These are phyloP conservation scores for Fusarium albosuccineum DNA, from an alignment of 2,329 filamentous ascomycete species.

Conservation along the genomic window DNA sequence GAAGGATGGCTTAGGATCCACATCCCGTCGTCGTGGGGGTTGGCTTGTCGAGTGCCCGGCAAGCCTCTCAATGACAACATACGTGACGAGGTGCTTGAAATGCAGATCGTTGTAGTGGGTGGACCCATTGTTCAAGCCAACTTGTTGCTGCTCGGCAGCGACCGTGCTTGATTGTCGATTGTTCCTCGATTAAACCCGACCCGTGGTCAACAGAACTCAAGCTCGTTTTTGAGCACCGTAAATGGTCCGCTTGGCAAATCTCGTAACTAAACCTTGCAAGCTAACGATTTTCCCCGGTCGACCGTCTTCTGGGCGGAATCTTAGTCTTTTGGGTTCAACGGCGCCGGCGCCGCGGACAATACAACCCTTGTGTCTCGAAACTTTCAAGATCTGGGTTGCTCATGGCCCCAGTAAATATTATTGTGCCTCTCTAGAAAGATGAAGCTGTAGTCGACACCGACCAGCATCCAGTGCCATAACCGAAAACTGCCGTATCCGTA, in stretches of 20 bases:
- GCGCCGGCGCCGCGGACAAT: conserved; percentile 10
- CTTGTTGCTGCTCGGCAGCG: background rate
- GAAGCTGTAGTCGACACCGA: background rate
- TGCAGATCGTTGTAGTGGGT: conserved; percentile 13
- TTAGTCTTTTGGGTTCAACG: conserved; percentile 4
- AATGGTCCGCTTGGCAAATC: conserved; percentile 19
- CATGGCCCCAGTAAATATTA: background rate
- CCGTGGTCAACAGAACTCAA: conserved; percentile 12
- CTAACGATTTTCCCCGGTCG: conserved; percentile 15
- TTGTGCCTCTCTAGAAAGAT: background rate
- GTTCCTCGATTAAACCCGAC: conserved; percentile 19
- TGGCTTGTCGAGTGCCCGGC: background rate
- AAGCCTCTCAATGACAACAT: background rate
- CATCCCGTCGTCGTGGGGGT: conserved; percentile 27
- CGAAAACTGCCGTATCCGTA: conserved; percentile 21
- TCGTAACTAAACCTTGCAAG: background rate
- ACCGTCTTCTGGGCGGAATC: conserved; percentile 5
- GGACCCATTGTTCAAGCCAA: conserved; percentile 11
- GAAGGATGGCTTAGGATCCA: conserved; percentile 11
- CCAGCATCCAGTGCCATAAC: conserved; percentile 3
- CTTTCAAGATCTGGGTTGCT: conserved; percentile 5
- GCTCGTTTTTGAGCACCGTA: conserved; percentile 8
- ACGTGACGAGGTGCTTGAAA: conserved; percentile 1
- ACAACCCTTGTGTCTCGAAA: conserved; percentile 11
- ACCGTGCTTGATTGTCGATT: background rate